These are phyloP conservation scores for Plectosphaerella cucumerina DNA, from an alignment of 2,329 filamentous ascomycete genomes.

Conservation along the genomic window DNA sequence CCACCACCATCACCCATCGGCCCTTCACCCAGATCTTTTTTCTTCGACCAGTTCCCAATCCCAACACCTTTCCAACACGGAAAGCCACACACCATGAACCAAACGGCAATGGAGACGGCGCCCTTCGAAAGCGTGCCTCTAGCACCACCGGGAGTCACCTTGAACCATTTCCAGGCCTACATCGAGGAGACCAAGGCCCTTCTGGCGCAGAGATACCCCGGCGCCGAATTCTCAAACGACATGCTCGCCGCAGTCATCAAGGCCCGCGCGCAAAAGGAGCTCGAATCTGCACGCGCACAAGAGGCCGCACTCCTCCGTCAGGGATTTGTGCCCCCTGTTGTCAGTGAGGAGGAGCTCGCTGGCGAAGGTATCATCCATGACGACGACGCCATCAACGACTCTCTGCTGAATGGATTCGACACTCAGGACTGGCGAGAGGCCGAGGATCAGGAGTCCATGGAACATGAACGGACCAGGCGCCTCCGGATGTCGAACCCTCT, in stretches of 20 bases:
- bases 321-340: not conserved
- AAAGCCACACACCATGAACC: not conserved
- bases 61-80: not conserved
- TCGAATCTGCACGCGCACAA: not conserved
- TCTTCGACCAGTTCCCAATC: not conserved
- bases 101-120: not conserved
- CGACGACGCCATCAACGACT: conserved; percentile 3
- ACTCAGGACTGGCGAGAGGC: not conserved
- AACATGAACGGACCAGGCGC: not conserved
- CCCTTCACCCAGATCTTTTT: too few species aligned
- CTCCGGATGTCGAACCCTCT: not conserved
- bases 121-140: not conserved
- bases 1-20: too few species aligned
- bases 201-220: not conserved
- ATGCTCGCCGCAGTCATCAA: conserved; percentile 1
- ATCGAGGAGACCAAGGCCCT: not conserved
- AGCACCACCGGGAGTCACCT: not conserved
- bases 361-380: conserved; percentile 1
- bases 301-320: not conserved
- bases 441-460: not conserved
- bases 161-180: not conserved
- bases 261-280: not conserved
- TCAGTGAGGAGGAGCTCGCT: conserved; percentile 1
- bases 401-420: conserved; percentile 1
- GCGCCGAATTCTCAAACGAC: not conserved